Percentiles rank a stretch among this genome's conserved stretches.
These are phyloP conservation scores for Aspergillus phoenicis DNA, from an alignment of 2,329 filamentous ascomycete species.

Conservation along the genomic window DNA sequence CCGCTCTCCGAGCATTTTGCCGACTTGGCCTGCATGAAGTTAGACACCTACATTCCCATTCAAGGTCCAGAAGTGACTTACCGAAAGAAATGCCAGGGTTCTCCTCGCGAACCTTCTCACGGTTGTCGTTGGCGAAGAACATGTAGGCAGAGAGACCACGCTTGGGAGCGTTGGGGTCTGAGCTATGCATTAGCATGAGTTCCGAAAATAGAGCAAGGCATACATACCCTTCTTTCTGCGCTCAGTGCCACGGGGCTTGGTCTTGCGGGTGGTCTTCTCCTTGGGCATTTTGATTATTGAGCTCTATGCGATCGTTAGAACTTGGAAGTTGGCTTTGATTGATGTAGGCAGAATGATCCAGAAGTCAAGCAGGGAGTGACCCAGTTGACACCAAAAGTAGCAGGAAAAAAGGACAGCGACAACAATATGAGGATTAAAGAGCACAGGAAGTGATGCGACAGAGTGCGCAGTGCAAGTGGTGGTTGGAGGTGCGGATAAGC, in stretches of 20 bases:
- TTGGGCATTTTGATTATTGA: constrained; percentile 64
- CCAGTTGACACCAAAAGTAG: constrained; percentile 13
- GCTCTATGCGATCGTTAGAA: constrained; percentile 18
- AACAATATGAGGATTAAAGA: constrained; percentile 17
- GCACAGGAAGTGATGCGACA: constrained; percentile 10
- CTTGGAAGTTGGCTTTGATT: not conserved
- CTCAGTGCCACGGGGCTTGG: constrained; percentile 57
- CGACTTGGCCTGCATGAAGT: constrained; percentile 73
- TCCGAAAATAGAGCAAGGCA: not conserved
- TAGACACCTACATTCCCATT: constrained; percentile 13
- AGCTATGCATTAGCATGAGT: constrained; percentile 21
- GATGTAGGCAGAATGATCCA: not conserved
- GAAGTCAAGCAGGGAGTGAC: not conserved
- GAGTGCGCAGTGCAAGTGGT: constrained; percentile 13
- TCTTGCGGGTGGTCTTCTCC: constrained; percentile 65
- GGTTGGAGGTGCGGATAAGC: constrained; percentile 15
- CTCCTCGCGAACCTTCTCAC: constrained; percentile 96
- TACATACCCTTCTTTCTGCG: constrained; percentile 73
- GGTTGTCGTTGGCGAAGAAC: constrained; percentile 99
- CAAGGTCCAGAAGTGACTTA: constrained; percentile 45
- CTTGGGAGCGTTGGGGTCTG: constrained; percentile 98
- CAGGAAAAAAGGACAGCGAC: constrained; percentile 12
- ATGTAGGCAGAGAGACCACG: constrained; percentile 99
- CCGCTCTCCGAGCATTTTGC: constrained; percentile 96
- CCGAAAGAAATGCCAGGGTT: constrained; percentile 98